These are phyloP conservation scores for Backusella mclennaniae DNA, from an alignment of 192 early-diverging fungal species.

Conservation along the genomic window DNA sequence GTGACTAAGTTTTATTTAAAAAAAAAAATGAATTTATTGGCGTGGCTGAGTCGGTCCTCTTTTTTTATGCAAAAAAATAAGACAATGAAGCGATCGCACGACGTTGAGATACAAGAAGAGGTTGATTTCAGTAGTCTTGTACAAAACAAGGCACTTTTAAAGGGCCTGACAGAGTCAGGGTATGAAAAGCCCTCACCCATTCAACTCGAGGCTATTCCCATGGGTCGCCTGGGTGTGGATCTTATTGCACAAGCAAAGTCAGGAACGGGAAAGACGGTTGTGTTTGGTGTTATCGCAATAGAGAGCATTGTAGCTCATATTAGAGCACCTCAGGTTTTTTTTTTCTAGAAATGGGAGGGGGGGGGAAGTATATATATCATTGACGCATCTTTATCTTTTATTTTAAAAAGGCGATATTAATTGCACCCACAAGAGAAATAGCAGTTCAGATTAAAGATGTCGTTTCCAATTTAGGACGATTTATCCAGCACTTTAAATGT, in stretches of 20 bases:
- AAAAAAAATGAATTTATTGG: slow-evolving; percentile 23
- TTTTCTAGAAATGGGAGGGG: background rate
- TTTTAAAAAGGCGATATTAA: slow-evolving; percentile 38
- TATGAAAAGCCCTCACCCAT: slow-evolving; percentile 63
- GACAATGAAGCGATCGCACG: slow-evolving; percentile 38
- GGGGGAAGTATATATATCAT: background rate
- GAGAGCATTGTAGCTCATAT: slow-evolving; percentile 39
- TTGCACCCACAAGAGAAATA: slow-evolving; percentile 64
- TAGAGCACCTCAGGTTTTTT: slow-evolving; percentile 26
- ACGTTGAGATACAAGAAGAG: slow-evolving; percentile 56
- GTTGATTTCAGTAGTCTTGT: slow-evolving; percentile 51
- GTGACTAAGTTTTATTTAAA: background rate
- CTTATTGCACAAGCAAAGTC: slow-evolving; percentile 87
- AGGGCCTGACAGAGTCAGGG: slow-evolving; percentile 44
- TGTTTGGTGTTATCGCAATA: slow-evolving; percentile 63
- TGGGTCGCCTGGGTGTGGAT: slow-evolving; percentile 58
- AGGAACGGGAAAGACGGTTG: slow-evolving; percentile 77
- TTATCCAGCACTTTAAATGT: slow-evolving; percentile 30
- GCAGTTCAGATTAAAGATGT: slow-evolving; percentile 62
- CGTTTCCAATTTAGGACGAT: slow-evolving; percentile 37
- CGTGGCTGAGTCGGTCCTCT: slow-evolving; percentile 20
- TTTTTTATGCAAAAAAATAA: slow-evolving; percentile 19
- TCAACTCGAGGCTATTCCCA: slow-evolving; percentile 63
- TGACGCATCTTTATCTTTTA: background rate
- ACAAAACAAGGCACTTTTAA: slow-evolving; percentile 38